Percentiles rank a stretch among this genome's conserved stretches.
phyloP scores from a whole-genome alignment of 352 stramenopile genomes.

The Thalassiosira pacifica region DNA sequence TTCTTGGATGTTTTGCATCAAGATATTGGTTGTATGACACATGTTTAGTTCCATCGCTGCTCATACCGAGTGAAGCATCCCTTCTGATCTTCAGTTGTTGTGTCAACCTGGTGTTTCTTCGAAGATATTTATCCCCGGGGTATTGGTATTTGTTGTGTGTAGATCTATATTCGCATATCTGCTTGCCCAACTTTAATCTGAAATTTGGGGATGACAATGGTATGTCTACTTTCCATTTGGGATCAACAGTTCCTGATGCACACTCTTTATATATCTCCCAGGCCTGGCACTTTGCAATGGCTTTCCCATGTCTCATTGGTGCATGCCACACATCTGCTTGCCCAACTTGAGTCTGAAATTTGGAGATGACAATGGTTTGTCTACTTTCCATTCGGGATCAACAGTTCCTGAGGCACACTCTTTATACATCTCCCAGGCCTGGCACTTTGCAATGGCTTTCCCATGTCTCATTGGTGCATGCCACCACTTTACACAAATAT shows the following conservation, averaged over 20 bases:
- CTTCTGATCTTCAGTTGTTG: not conserved
- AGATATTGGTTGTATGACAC: slow-evolving; percentile 19
- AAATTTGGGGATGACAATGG: slow-evolving; percentile 6
- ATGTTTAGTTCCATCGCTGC: not conserved
- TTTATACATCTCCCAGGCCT: slow-evolving; percentile 41
- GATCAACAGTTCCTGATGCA: slow-evolving; percentile 23
- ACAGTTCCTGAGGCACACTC: slow-evolving; percentile 24
- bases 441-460: slow-evolving; percentile 24
- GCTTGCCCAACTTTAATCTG: slow-evolving; percentile 3
- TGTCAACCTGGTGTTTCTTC: not conserved
- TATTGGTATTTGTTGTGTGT: slow-evolving; percentile 26
- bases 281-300: slow-evolving; percentile 25
- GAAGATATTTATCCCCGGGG: slow-evolving; percentile 25
- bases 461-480: slow-evolving; percentile 31
- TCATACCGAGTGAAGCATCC: too few species aligned
- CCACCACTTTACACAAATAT: slow-evolving; percentile 44
- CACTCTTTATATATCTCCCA: slow-evolving; percentile 31
- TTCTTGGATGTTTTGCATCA: slow-evolving; percentile 19
- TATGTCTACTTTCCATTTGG: slow-evolving; percentile 45
- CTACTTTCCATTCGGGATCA: slow-evolving; percentile 48
- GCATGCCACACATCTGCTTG: slow-evolving; percentile 42
- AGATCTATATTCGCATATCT: slow-evolving; percentile 27
- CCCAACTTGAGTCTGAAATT: slow-evolving; percentile 24
- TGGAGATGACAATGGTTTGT: not conserved
- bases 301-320: slow-evolving; percentile 27